Evolutionary conservation across 2,329 filamentous ascomycete genomes (phyloP).

Genomic region (Coniochaeta hoffmannii): DNA sequence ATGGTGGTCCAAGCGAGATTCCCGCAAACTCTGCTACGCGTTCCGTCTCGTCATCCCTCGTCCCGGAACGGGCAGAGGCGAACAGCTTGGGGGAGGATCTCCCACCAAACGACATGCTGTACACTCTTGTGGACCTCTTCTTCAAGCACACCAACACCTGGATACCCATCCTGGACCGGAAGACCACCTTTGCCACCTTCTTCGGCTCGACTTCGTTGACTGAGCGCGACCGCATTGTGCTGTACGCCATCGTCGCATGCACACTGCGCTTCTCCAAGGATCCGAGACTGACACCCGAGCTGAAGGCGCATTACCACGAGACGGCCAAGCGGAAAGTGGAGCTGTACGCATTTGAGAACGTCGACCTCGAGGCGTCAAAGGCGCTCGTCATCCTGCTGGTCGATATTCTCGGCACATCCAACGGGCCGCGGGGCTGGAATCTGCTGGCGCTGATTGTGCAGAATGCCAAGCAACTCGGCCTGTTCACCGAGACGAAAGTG

Average conservation of each 20-base stretch:
- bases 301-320: slow-evolving; percentile 29
- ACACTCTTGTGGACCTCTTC: slow-evolving; percentile 52
- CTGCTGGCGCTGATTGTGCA: slow-evolving; percentile 30
- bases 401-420: slow-evolving; percentile 34
- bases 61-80: neutral
- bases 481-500: slow-evolving; percentile 31
- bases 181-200: slow-evolving; percentile 30
- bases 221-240: slow-evolving; percentile 31
- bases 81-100: slow-evolving; percentile 26
- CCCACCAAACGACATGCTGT: slow-evolving; percentile 52
- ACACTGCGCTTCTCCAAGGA: slow-evolving; percentile 35
- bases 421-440: slow-evolving; percentile 34
- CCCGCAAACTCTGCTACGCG: slow-evolving; percentile 22
- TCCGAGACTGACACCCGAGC: slow-evolving; percentile 26
- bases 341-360: slow-evolving; percentile 33
- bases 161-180: slow-evolving; percentile 38
- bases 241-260: slow-evolving; percentile 36
- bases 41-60: neutral
- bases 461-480: slow-evolving; percentile 29
- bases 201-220: slow-evolving; percentile 31
- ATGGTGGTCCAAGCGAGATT: slow-evolving; percentile 15
- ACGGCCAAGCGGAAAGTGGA: slow-evolving; percentile 31
- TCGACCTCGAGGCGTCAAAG: slow-evolving; percentile 29
- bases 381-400: slow-evolving; percentile 33
- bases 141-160: slow-evolving; percentile 59